phyloP scores from a whole-genome alignment of 2,329 filamentous ascomycete species.

The Tolypocladium sp. region DNA sequence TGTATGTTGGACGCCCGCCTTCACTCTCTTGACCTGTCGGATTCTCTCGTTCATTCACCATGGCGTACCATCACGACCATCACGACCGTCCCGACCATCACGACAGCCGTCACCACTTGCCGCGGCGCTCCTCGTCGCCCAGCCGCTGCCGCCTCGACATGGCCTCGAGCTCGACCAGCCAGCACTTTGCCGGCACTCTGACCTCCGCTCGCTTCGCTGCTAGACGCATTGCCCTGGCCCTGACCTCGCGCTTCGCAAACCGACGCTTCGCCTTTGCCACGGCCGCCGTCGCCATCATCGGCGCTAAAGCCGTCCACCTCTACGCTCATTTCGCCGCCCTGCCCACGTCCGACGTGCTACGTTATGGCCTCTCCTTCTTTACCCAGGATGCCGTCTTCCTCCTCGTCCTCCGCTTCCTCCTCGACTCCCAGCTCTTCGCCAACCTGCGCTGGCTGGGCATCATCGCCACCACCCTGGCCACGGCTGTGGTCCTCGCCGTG shows the following conservation, averaged over 20 bases:
- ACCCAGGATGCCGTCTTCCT: constrained; percentile 22
- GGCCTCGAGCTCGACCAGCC: neutral
- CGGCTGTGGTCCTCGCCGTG: constrained; percentile 12
- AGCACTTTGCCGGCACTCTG: constrained; percentile 1
- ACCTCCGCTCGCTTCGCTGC: constrained; percentile 1
- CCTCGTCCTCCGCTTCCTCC: constrained; percentile 19
- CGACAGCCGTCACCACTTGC: neutral
- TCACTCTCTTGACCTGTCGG: neutral
- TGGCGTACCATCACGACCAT: neutral
- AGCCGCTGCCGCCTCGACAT: neutral
- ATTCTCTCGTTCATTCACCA: neutral
- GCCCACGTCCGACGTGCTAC: constrained; percentile 16
- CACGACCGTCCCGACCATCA: too few relatives aligned
- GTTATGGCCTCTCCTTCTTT: constrained; percentile 25
- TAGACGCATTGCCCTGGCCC: constrained; percentile 6
- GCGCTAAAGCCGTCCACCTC: constrained; percentile 21
- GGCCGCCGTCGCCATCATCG: constrained; percentile 17
- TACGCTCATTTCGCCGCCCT: constrained; percentile 20
- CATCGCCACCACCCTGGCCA: constrained; percentile 6
- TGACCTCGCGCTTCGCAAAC: constrained; percentile 15
- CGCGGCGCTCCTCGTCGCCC: neutral
- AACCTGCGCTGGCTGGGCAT: constrained; percentile 11
- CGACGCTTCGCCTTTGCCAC: constrained; percentile 21
- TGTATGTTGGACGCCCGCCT: too few relatives aligned
- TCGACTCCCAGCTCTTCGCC: constrained; percentile 12